Base-by-base conservation (phyloP, 495 filamentous ascomycete genomes). In the Hypoxylon crocopeplum region DNA sequence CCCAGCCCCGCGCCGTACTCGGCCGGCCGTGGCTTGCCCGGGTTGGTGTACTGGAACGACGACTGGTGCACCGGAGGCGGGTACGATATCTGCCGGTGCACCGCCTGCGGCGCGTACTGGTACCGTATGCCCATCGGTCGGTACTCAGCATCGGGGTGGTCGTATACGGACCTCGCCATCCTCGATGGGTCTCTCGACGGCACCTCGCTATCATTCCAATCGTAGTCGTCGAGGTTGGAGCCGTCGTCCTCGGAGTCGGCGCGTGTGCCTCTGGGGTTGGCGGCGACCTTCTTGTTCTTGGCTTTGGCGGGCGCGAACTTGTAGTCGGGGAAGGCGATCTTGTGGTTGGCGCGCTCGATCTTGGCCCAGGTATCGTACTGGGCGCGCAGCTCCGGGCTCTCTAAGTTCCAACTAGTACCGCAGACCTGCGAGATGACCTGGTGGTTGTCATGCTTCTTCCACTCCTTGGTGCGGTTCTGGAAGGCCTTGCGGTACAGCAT, bases 401-500 rank as follows among this genome's bases (percentile, higher is more conserved):
- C 94, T 56, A 91, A 72, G 22, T 84, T 85, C 94, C 94, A 98
- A 74, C 91, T 93, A 44, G 82, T 73, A 12, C 94, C 94, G 39
- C 89, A 88, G 16, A 92, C 83, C 16, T 84, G 84, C 2, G 94
- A 97, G 50, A 98, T 91, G 15, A 95, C 80, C 69, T 98, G 94
- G 67, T 98, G 93, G 75, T 98, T 97, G 73, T 92, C 93, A 66
- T 96, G 88, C 7, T 83, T 76, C 56, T 90, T 89, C 83, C 86
- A 91, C 33, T 82, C 73, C 72, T 97, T 97, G 49, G 88, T 88
- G 4, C 92, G 82, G 33, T 93, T 91, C 19, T 93, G 88, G 66
- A 89, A 98, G 4, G 93, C 91, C 41, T 93, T 96, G 7, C 95
- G 88, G 71, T 98, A 98, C 20, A 98, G 81, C 90, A 98, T 98